Base-by-base conservation (phyloP, 108 stramenopile species). In the Skeletonema costatum region DNA sequence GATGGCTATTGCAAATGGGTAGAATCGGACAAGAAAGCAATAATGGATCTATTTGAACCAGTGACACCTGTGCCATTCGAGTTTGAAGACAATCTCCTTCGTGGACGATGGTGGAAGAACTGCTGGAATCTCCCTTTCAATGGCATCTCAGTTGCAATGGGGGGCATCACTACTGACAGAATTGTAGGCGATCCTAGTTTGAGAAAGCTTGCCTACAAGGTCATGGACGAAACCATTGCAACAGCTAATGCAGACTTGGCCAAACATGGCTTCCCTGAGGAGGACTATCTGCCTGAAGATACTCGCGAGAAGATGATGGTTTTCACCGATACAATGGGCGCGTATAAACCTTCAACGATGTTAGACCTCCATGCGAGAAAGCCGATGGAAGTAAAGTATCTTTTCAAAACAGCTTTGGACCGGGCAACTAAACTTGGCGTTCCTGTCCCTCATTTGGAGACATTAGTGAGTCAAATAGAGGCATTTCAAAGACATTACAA, bases 61-160 rank as follows among this genome's bases (percentile, higher is more conserved):
- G 81, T 84, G 8, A 38, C 71, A 19, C 66, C 79, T 29, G 82
- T 93, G 2, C 74, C 82, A 25, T 87, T 89, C 31, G 75, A 68
- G 19, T 91, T 81, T 46, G 91, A 94, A 67, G 61, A 66, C 32
- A 87, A 86, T 59, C 64, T 94, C 16, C 66, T 88, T 5, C 56
- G 85, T 12, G 93, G 90, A 1, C 58, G 93, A 70, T 96, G 96
- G 96, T 87, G 78, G 73, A 96, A 96, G 66, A 86, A 81, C 48
- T 63, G 87, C n/a, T 96, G 92, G 92, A 96, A 96, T 76, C 65
- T 94, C 16, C 96, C 96, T 9, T 96, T 93, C 71, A 93, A 90
- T 81, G 93, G 93, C 4, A 88, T 96, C 41, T 86, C 84, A 21
- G 92, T 94, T 4, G 92, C 93, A 16, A 92, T 96, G 93, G 91